Evolutionary conservation across 352 stramenopile genomes (phyloP).

Genomic region (Globisporangium apiculatum): DNA sequence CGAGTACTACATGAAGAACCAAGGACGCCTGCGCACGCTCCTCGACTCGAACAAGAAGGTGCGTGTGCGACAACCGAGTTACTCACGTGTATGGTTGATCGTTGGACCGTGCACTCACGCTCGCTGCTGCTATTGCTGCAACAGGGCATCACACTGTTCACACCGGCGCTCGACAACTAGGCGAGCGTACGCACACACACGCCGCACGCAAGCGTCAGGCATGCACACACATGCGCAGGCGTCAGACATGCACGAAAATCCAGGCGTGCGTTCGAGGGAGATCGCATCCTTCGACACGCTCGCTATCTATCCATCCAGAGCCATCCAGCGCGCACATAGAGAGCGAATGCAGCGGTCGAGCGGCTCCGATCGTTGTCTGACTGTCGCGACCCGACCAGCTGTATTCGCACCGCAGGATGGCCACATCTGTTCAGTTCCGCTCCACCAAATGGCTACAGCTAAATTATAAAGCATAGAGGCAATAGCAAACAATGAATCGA

Average conservation of each 20-base stretch:
- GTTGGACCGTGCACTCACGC: not conserved
- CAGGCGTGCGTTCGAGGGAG: not conserved
- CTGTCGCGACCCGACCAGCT: too few species aligned
- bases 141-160: slow-evolving; percentile 16
- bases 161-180: slow-evolving; percentile 13
- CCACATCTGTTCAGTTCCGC: too few species aligned
- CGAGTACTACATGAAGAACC: slow-evolving; percentile 43
- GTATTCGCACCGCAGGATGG: too few species aligned
- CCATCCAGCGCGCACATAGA: not conserved
- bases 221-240: too few species aligned
- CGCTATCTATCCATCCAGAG: not conserved
- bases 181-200: not conserved
- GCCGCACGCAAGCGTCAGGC: too few species aligned
- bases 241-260: too few species aligned
- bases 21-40: slow-evolving; percentile 45
- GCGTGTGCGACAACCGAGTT: not conserved
- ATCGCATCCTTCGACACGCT: not conserved
- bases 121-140: not conserved
- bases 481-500: not conserved
- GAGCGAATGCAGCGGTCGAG: not conserved
- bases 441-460: not conserved
- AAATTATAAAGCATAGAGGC: not conserved
- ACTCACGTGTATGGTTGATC: not conserved
- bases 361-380: too few species aligned
- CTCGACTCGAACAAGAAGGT: slow-evolving; percentile 55